These are phyloP conservation scores for Floccularia luteovirens DNA, from an alignment of 768 basidiomycete species.

Conservation along the genomic window DNA sequence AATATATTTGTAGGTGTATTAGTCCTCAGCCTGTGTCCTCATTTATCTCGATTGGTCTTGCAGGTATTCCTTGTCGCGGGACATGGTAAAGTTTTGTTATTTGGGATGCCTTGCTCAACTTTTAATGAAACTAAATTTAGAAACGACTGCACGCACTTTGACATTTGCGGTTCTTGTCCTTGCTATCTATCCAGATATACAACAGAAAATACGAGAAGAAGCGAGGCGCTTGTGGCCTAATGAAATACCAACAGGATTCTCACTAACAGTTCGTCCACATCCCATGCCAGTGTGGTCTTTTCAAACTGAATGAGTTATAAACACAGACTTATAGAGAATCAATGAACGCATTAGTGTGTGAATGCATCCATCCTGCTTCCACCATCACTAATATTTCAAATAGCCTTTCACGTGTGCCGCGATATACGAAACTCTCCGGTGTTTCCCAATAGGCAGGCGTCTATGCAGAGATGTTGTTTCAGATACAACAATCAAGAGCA, in stretches of 20 bases:
- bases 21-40: neutral
- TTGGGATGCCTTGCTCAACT: neutral
- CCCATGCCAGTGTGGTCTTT: neutral
- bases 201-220: neutral
- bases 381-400: neutral
- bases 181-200: neutral
- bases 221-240: neutral
- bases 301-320: neutral
- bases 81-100: neutral
- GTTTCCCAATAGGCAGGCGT: neutral
- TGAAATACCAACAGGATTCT: neutral
- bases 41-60: neutral
- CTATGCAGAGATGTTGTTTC: neutral
- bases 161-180: neutral
- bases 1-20: neutral
- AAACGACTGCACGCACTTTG: neutral
- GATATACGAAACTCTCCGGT: neutral
- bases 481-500: neutral
- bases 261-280: neutral
- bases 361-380: neutral
- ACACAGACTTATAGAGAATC: neutral
- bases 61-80: neutral
- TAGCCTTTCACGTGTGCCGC: neutral
- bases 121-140: neutral
- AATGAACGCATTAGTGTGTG: neutral